Base-by-base conservation (phyloP, 2,329 filamentous ascomycete species). In the Iodosphaeria phyllophila region DNA sequence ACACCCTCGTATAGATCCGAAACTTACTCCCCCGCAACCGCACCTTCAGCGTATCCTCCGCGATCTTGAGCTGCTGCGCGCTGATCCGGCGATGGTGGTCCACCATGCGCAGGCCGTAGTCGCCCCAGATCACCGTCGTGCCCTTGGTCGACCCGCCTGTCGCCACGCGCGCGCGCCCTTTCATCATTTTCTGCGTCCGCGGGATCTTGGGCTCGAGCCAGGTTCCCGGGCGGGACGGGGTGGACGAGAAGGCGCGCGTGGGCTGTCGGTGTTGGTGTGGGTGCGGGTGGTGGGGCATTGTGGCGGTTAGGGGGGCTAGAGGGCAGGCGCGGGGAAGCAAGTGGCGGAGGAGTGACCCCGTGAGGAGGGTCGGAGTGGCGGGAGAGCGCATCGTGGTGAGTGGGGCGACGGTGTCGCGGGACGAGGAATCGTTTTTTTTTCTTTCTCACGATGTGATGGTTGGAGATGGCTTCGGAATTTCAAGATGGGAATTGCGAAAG, bases 111-210 rank as follows among this genome's bases (percentile, higher is more conserved):
- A 98, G 58, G 6, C 89, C 89, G 46, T 84, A 98, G 49, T 95
- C 84, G 28, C 89, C 89, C 82, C 83, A 95, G 29, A 91, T 72
- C 12, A 98, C 77, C 0, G 86, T 95, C 18, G 89, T 98, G 38
- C 89, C 89, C 48, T 91, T 83, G 18, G 66, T 73, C 28, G 79
- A 91, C 32, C 89, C 89, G 32, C 89, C 89, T 0, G 84, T 98
- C 13, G 79, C 68, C 24, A 95, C 83, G 39, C 82, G 71, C 24
- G 79, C 75, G 2, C 83, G 70, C 19, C 86, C 89, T 56, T 93
- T 93, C 37, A 83, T 84, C 60, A 91, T 92, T 50, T 79, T 80
- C 43, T 71, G 75, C 46, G 82, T 84, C 35, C 79, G 70, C 39
- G 74, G 51, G 33, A 69, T 54, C 40, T 69, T 75, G 17, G 86